Conservation (phyloP, 148 eudicot species). For the Rhododendron vialii region DNA sequence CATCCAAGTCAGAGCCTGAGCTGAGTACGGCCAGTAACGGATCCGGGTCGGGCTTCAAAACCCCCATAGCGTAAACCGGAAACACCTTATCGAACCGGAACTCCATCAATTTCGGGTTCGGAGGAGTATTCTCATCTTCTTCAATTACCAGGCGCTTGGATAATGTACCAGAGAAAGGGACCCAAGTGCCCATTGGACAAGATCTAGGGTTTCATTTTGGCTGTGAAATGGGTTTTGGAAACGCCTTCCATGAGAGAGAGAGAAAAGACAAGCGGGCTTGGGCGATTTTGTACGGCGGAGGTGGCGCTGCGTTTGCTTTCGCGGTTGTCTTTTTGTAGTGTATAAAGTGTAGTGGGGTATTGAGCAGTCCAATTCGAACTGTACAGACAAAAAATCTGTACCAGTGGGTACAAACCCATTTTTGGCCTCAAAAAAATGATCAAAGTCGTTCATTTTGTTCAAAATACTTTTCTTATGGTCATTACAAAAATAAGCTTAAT, state of each 20-base stretch:
- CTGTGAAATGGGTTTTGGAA: neutral
- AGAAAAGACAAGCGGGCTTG: neutral
- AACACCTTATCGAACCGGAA: slow-evolving; percentile 42
- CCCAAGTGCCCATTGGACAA: slow-evolving; percentile 10
- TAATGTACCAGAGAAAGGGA: neutral
- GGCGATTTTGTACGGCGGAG: neutral
- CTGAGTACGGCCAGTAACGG: neutral
- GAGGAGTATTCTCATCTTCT: neutral
- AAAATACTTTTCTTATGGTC: too few species aligned
- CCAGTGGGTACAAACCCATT: too few species aligned
- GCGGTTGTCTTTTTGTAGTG: neutral
- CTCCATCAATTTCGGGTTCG: slow-evolving; percentile 11
- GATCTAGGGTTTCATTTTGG: neutral
- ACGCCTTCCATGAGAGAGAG: neutral
- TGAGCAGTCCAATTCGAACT: too few species aligned
- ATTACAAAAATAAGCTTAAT: too few species aligned
- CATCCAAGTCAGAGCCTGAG: slow-evolving; percentile 23
- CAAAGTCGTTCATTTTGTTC: too few species aligned
- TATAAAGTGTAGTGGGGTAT: too few species aligned
- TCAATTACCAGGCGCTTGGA: neutral
- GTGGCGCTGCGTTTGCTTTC: neutral
- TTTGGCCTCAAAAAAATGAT: too few species aligned
- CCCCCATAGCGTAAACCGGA: slow-evolving; percentile 53
- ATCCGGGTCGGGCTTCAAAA: slow-evolving; percentile 21
- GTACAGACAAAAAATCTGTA: too few species aligned